These are phyloP conservation scores for Apodospora peruviana DNA, from an alignment of 495 filamentous ascomycete genomes.

Conservation along the genomic window DNA sequence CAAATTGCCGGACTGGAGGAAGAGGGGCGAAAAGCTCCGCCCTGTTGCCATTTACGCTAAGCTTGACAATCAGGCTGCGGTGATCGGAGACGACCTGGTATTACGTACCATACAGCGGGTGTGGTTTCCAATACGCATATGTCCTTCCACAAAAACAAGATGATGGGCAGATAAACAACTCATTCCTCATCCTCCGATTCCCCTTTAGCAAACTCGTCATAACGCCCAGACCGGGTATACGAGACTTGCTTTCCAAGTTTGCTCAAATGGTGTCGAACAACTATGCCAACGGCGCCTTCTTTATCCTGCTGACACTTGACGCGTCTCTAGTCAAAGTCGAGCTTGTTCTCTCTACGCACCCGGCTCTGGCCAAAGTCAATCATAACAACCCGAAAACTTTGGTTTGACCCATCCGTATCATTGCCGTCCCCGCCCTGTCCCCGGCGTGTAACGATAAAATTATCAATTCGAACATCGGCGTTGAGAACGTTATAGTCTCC, in stretches of 20 bases:
- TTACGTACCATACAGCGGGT: too few species aligned
- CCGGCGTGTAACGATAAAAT: slow-evolving; percentile 20
- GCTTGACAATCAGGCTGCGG: too few species aligned
- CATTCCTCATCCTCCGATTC: too few species aligned
- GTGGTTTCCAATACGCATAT: too few species aligned
- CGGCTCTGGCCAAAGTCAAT: slow-evolving; percentile 27
- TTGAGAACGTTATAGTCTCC: slow-evolving; percentile 24
- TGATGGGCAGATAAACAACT: too few species aligned
- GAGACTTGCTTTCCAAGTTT: background rate
- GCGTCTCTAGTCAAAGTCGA: slow-evolving; percentile 18
- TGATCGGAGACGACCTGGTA: too few species aligned
- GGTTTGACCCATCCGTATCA: too few species aligned
- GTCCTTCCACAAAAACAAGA: too few species aligned
- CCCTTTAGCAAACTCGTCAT: background rate
- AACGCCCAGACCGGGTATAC: background rate
- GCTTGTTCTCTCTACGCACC: slow-evolving; percentile 17
- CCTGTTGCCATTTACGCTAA: too few species aligned
- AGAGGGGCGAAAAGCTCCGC: too few species aligned
- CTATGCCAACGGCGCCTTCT: slow-evolving; percentile 22
- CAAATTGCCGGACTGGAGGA: too few species aligned
- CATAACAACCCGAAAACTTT: slow-evolving; percentile 26
- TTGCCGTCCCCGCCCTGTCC: background rate
- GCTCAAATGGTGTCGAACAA: slow-evolving; percentile 16
- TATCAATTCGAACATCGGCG: slow-evolving; percentile 22
- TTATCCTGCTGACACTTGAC: slow-evolving; percentile 21